Percentiles rank a stretch among this genome's conserved stretches.
These are phyloP conservation scores for Pichia sp. DNA, from an alignment of 1,139 yeast species.

Conservation along the genomic window DNA sequence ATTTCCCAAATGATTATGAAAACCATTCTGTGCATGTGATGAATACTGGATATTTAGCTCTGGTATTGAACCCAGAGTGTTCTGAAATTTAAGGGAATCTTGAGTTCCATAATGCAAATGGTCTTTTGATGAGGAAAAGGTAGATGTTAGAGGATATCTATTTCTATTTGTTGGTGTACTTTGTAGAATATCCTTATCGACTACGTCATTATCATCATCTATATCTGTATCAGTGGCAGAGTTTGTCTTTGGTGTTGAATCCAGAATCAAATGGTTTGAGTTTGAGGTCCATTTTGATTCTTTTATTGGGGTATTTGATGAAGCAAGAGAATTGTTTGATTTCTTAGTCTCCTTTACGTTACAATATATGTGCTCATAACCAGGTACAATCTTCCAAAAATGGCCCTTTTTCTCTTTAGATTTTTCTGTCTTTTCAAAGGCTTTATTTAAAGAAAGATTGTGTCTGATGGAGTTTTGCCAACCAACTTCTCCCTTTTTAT, in stretches of 20 bases:
- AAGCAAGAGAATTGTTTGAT: too few species aligned
- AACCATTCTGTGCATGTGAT: conserved; percentile 13
- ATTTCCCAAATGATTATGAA: too few species aligned
- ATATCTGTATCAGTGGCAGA: background rate
- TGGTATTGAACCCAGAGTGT: conserved; percentile 26
- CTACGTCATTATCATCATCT: background rate
- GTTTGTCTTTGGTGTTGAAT: conserved; percentile 1
- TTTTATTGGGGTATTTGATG: too few species aligned
- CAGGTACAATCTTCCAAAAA: conserved; percentile 86
- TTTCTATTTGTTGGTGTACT: background rate
- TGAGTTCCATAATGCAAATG: too few species aligned
- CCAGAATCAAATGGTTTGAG: background rate
- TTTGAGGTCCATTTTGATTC: background rate
- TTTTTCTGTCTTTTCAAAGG: conserved; percentile 82
- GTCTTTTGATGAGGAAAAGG: too few species aligned
- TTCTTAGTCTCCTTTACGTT: conserved; percentile 39
- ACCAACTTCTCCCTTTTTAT: conserved; percentile 80
- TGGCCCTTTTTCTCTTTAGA: conserved; percentile 96
- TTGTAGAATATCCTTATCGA: background rate
- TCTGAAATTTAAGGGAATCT: too few species aligned
- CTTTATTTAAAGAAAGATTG: conserved; percentile 71
- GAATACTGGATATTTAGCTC: conserved; percentile 33
- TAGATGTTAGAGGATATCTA: background rate
- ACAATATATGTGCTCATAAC: conserved; percentile 74
- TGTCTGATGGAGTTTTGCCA: conserved; percentile 89